These are phyloP conservation scores for Vachellia collinsii DNA, from an alignment of 306 rosid genomes.

Conservation along the genomic window DNA sequence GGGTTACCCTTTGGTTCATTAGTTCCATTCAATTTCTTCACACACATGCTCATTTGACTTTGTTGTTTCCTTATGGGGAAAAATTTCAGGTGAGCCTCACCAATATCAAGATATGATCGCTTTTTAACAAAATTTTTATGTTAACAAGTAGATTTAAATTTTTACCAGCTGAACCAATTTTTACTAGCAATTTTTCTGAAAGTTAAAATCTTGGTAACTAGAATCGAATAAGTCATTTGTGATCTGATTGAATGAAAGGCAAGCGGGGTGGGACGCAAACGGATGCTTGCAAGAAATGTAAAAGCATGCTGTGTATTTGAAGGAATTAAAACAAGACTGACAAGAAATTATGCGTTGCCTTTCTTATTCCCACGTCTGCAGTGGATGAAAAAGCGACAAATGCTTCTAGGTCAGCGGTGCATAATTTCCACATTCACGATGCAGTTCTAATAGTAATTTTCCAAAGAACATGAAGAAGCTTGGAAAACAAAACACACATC, in stretches of 20 bases:
- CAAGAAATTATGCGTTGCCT: not conserved
- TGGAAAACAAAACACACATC: not conserved
- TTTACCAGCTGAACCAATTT: no score
- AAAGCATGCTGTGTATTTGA: not conserved
- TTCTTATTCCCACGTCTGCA: not conserved
- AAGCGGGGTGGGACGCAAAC: not conserved
- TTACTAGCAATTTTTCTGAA: not conserved
- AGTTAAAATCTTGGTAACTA: not conserved
- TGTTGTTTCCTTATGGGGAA: no score
- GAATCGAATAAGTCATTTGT: not conserved
- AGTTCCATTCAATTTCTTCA: no score
- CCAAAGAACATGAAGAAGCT: no score
- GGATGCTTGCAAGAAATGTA: slow-evolving; percentile 1
- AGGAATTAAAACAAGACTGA: not conserved
- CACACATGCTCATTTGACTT: no score
- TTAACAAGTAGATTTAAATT: no score
- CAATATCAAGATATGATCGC: no score
- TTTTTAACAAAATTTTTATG: no score
- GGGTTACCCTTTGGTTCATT: not conserved
- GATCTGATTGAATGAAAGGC: not conserved
- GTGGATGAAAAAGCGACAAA: not conserved
- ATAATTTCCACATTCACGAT: not conserved
- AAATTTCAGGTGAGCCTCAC: no score
- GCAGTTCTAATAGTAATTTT: no score
- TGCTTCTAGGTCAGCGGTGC: not conserved